Evolutionary conservation across 2,329 filamentous ascomycete genomes (phyloP), one percentile per base, ranked within the genome.

Genomic region (Ophiostoma australiae): DNA sequence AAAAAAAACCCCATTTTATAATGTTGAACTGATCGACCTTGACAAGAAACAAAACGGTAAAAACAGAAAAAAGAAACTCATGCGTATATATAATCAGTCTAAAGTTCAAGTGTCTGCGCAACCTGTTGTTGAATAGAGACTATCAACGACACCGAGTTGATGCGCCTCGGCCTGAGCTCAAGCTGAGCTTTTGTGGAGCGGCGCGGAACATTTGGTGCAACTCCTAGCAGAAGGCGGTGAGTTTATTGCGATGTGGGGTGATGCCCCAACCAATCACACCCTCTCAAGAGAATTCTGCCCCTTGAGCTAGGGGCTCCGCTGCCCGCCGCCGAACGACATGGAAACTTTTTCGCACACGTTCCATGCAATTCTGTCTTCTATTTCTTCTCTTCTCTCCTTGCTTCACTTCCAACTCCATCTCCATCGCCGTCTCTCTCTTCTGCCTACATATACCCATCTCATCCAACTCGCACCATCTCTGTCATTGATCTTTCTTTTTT

Each of bases 291-390:
- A 41, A 44, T 67, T 67, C 66, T 67, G 66, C 66, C 66, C 37
- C 13, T 33, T 44, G 13, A 67, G 35, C 65, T 44, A 37, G 35
- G 37, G 37, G 66, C n/a, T 67, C 65, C 65, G 65, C 65, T 20
- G 37, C 66, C 37, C n/a, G n/a, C n/a, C 66, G 66, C 66, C 66
- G 39, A 67, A 67, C 37, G 31, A 33, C 48, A 74, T 75, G 71
- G 74, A 75, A 75, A 70, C 72, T 72, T 72, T 65, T 74, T 74
- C 67, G 52, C 72, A 41, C 58, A 72, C 65, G 70, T 74, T 74
- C 73, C 73, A 75, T 73, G 70, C 70, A 72, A 66, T 74, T 74
- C 74, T 73, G 39, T 69, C 33, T 39, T 48, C 31, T 67, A 41
- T 31, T 27, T 63, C 35, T 66, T 61, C 68, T 31, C 27, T 66